A percentile compares a stretch with the other conserved stretches of the same genome.
phyloP scores from a whole-genome alignment of 2,329 filamentous ascomycete species.

The Cytospora leucostoma region DNA sequence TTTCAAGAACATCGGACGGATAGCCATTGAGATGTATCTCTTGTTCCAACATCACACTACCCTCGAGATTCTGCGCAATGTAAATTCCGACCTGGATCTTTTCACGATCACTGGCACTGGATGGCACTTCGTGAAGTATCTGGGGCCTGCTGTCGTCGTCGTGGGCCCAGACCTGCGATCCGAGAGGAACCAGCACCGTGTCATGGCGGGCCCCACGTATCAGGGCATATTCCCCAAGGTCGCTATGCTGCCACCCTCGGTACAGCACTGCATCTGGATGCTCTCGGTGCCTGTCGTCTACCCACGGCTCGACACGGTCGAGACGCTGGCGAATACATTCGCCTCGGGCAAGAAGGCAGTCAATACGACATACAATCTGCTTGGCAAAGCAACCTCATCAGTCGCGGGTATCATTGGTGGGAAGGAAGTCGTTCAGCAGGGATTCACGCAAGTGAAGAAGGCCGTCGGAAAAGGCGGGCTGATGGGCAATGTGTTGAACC shows the following conservation, averaged over 20 bases:
- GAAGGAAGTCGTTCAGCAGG: slow-evolving; percentile 87
- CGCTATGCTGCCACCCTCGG: slow-evolving; percentile 82
- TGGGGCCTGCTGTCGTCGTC: slow-evolving; percentile 87
- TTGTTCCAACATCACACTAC: slow-evolving; percentile 98
- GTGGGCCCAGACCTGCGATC: slow-evolving; percentile 90
- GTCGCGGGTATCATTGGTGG: slow-evolving; percentile 95
- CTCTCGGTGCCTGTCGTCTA: slow-evolving; percentile 88
- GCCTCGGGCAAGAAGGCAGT: slow-evolving; percentile 95
- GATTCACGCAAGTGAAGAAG: slow-evolving; percentile 94
- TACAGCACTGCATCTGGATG: slow-evolving; percentile 98
- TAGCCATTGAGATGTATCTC: slow-evolving; percentile 96
- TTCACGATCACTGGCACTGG: slow-evolving; percentile 97
- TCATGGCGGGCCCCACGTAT: slow-evolving; percentile 94
- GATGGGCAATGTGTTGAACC: slow-evolving; percentile 94
- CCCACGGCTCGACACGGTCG: slow-evolving; percentile 85
- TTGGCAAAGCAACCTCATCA: slow-evolving; percentile 92
- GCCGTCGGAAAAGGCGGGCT: slow-evolving; percentile 93
- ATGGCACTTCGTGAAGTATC: slow-evolving; percentile 98
- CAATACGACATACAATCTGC: slow-evolving; percentile 92
- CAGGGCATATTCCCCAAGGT: slow-evolving; percentile 97
- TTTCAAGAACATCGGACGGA: slow-evolving; percentile 96
- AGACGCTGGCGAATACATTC: slow-evolving; percentile 87
- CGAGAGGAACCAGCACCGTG: slow-evolving; percentile 85
- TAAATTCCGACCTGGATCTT: slow-evolving; percentile 83
- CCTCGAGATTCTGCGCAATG: slow-evolving; percentile 85